Percentiles rank a stretch among this genome's conserved stretches.
These are phyloP conservation scores for Hirsutella rhossiliensis DNA, from an alignment of 2,329 filamentous ascomycete genomes.

Conservation along the genomic window DNA sequence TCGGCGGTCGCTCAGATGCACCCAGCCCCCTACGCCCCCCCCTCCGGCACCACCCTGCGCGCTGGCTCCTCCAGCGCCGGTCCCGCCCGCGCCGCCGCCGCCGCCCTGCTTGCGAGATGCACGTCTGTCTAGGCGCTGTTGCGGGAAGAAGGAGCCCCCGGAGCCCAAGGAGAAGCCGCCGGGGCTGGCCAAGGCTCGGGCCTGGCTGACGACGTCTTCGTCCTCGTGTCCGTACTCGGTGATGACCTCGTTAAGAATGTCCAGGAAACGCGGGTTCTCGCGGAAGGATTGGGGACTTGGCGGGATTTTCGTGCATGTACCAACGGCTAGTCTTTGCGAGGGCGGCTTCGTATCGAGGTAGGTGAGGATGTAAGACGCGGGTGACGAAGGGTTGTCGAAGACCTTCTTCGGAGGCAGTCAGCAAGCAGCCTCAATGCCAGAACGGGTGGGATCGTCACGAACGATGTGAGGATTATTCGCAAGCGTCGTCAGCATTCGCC, in stretches of 20 bases:
- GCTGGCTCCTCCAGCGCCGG: slow-evolving; percentile 42
- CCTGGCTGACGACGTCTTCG: slow-evolving; percentile 41
- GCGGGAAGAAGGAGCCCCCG: slow-evolving; percentile 37
- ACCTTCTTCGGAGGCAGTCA: slow-evolving; percentile 35
- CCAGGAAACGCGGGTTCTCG: slow-evolving; percentile 47
- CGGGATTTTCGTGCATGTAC: slow-evolving; percentile 44
- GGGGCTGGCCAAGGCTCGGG: slow-evolving; percentile 45
- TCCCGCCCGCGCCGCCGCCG: slow-evolving; percentile 26
- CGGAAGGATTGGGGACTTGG: slow-evolving; percentile 48
- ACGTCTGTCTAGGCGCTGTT: slow-evolving; percentile 23
- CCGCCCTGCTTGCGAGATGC: slow-evolving; percentile 21
- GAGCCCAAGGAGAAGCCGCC: slow-evolving; percentile 41
- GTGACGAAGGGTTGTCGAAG: slow-evolving; percentile 34
- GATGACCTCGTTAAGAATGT: slow-evolving; percentile 46
- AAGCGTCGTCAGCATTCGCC: slow-evolving; percentile 31
- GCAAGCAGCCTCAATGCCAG: background rate
- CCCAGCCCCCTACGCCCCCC: slow-evolving; percentile 46
- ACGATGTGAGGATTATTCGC: slow-evolving; percentile 42
- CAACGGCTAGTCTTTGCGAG: slow-evolving; percentile 40
- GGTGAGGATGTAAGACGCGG: slow-evolving; percentile 41
- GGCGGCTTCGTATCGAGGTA: slow-evolving; percentile 48
- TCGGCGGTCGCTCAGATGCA: slow-evolving; percentile 52
- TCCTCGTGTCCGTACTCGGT: slow-evolving; percentile 43
- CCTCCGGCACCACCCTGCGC: slow-evolving; percentile 51
- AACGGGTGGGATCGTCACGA: slow-evolving; percentile 13